These are phyloP conservation scores for Plenodomus lindquistii DNA, from an alignment of 2,329 filamentous ascomycete genomes.

Conservation along the genomic window DNA sequence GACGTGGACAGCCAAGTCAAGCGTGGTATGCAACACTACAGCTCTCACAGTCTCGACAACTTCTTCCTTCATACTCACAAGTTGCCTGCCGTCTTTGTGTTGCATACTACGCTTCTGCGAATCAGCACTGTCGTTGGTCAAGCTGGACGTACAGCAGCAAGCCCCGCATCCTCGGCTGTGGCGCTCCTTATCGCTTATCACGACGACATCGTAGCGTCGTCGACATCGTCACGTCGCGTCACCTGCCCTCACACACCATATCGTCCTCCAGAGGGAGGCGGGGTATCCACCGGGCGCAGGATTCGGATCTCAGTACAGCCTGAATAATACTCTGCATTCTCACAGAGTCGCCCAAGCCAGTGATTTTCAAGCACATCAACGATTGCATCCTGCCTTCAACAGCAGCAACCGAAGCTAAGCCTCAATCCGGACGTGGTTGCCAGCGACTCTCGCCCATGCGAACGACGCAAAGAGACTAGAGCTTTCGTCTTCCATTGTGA, in stretches of 20 bases:
- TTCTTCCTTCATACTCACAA: not conserved
- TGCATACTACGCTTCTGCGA: not conserved
- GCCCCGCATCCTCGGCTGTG: constrained; percentile 23
- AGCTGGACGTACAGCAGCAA: constrained; percentile 1
- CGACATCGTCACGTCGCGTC: constrained; percentile 21
- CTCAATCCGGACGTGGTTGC: not conserved
- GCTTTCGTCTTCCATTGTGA: not conserved
- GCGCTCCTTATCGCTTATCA: constrained; percentile 30
- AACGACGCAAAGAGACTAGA: constrained; percentile 5
- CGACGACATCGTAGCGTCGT: not conserved
- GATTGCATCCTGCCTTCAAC: not conserved
- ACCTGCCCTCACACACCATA: constrained; percentile 16
- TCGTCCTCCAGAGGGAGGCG: constrained; percentile 12
- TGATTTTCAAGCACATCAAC: not conserved
- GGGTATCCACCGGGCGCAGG: not conserved
- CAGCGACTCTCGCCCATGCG: not conserved
- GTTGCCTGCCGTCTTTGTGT: not conserved
- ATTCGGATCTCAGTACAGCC: not conserved
- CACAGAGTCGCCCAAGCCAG: not conserved
- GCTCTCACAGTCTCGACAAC: not conserved
- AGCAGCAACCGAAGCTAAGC: not conserved
- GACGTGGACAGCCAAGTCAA: not conserved
- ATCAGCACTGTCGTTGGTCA: not conserved
- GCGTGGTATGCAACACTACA: not conserved
- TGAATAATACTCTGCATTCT: not conserved